Conservation (phyloP, 192 early-diverging fungal species). For the Coemansia sp. region DNA sequence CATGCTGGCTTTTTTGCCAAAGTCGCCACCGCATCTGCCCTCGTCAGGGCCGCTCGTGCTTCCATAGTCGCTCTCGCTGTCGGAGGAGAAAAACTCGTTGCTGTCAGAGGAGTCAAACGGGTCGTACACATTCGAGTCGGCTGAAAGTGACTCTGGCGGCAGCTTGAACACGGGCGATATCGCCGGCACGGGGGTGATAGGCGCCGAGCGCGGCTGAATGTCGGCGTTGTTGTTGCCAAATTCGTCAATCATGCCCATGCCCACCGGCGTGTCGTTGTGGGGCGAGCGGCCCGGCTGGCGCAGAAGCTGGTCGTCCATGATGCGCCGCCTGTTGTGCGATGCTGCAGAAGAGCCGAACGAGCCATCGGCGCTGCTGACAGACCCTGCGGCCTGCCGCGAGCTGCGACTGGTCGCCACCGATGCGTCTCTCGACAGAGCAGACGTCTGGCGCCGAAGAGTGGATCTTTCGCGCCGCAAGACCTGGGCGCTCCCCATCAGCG, state of each 20-base stretch:
- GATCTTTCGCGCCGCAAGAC: constrained; percentile 23
- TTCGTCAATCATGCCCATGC: constrained; percentile 52
- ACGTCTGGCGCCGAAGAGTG: constrained; percentile 31
- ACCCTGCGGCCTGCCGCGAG: background rate
- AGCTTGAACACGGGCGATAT: constrained; percentile 33
- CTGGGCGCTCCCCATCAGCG: constrained; percentile 26
- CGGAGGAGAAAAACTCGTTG: constrained; percentile 54
- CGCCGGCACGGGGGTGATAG: background rate
- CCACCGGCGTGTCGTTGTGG: constrained; percentile 23
- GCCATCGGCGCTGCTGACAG: constrained; percentile 4
- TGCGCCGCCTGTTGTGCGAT: constrained; percentile 12
- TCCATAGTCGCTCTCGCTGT: constrained; percentile 49
- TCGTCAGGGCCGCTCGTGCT: constrained; percentile 16
- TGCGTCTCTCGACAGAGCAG: constrained; percentile 27
- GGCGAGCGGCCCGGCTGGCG: constrained; percentile 9
- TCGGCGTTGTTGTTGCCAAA: constrained; percentile 33
- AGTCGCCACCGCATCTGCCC: constrained; percentile 26
- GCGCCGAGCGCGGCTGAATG: constrained; percentile 5
- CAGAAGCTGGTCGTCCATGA: constrained; percentile 10
- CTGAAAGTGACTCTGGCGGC: constrained; percentile 40
- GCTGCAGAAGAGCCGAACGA: background rate
- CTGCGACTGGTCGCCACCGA: background rate
- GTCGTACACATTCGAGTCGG: constrained; percentile 48
- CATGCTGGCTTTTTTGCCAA: no score
- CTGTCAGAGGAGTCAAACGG: constrained; percentile 54